Evolutionary conservation across 2,329 filamentous ascomycete genomes (phyloP), one percentile per base, ranked within the genome.

Genomic region (Exophiala sp.): DNA sequence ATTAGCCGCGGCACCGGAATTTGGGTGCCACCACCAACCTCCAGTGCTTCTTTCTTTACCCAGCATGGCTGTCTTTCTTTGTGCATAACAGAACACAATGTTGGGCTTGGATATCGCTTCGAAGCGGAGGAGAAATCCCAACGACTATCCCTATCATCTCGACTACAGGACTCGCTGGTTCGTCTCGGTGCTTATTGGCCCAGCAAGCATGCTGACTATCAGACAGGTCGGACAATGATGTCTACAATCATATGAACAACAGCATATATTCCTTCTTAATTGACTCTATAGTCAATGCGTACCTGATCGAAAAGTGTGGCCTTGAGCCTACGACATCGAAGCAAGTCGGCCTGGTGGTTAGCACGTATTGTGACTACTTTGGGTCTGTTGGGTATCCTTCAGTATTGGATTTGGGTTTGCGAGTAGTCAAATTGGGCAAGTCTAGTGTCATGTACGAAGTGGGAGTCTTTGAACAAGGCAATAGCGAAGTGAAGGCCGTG

Each of bases 161-260:
- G 55, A 58, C 37, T 50, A 54, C 44, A 43, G 50, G 38, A 48
- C 55, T 18, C 51, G 59, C 29, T 61, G 59, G 59, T 60, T 43
- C 27, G 54, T 40, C 38, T 41, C 21, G 9, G 3, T 9, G 21
- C 34, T 16, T 18, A 13, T 38, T 18, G 19, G 13, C 13, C 19
- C 38, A 24, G 3, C 13, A 24, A 41, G 38, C 14, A 6, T 18
- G 14, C 11, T 13, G 16, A 2, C 14, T 23, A 3, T 41, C 38
- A n/a, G 13, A 23, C 54, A 90, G 88, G 87, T 83, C 81, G 66
- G 89, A 95, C 68, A 95, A 95, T 65, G 89, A 95, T 71, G 93
- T 94, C 87, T 95, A 93, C 68, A 78, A 87, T 55, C 91, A 97
- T 65, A 81, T 95, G 75, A 95, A 95, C 71, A 95, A 95, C 65